Conservation (phyloP, 768 basidiomycete genomes). For the Auricularia auricula-judae region DNA sequence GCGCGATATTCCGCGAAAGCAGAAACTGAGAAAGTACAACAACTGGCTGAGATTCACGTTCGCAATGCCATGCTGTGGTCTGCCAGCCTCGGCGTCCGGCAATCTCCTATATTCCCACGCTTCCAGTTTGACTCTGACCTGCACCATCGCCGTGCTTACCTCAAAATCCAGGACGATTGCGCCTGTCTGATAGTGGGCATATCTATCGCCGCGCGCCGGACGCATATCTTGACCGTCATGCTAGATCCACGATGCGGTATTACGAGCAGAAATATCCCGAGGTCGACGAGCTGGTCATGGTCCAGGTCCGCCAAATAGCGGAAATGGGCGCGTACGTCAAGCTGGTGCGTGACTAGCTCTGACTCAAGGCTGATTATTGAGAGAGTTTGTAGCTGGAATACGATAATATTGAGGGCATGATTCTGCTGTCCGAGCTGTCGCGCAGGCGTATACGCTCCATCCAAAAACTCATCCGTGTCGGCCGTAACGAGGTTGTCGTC, state of each 20-base stretch:
- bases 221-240: too few species aligned
- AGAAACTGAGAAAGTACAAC: too few species aligned
- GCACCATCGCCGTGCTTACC: too few species aligned
- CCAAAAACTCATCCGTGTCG: conserved; percentile 95
- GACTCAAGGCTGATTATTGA: neutral
- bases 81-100: too few species aligned
- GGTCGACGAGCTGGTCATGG: conserved; percentile 98
- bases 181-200: too few species aligned
- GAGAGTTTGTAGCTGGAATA: conserved; percentile 69
- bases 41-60: too few species aligned
- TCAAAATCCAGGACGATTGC: too few species aligned
- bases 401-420: conserved; percentile 99
- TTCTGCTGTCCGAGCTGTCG: conserved; percentile 94
- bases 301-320: conserved; percentile 96
- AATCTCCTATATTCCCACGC: too few species aligned
- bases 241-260: conserved; percentile 56
- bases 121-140: too few species aligned
- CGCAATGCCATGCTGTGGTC: too few species aligned
- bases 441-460: conserved; percentile 93
- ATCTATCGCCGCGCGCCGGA: too few species aligned
- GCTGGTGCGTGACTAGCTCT: conserved; percentile 44
- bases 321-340: conserved; percentile 99
- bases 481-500: conserved; percentile 96
- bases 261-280: conserved; percentile 91
- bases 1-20: too few species aligned